phyloP scores from a whole-genome alignment of 345 rosid genomes.

The Acer negundo region DNA sequence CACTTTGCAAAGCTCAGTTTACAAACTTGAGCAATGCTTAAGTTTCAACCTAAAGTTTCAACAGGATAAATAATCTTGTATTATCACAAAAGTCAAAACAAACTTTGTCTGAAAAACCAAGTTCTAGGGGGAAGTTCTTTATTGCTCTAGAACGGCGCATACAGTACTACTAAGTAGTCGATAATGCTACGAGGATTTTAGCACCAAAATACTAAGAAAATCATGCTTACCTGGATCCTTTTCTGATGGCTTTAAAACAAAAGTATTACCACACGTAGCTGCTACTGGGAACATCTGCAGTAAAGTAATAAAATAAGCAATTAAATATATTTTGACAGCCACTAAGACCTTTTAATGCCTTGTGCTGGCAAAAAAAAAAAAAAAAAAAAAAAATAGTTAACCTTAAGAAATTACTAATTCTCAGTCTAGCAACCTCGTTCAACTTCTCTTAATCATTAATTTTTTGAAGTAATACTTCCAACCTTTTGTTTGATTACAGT shows the following conservation, averaged over 20 bases:
- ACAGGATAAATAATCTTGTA: not conserved
- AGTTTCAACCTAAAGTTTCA: not conserved
- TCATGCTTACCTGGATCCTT: slow-evolving; percentile 83
- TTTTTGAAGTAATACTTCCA: slow-evolving; percentile 4
- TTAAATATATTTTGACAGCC: not conserved
- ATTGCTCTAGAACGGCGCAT: slow-evolving; percentile 5
- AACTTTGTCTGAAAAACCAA: not conserved
- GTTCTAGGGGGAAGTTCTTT: not conserved
- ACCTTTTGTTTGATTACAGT: not conserved
- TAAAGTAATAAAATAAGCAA: slow-evolving; percentile 22
- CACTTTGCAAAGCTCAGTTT: not conserved
- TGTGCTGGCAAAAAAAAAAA: not conserved
- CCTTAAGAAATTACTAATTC: not conserved
- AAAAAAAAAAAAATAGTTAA: not conserved
- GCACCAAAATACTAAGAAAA: not conserved
- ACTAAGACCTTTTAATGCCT: not conserved
- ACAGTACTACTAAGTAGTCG: not conserved
- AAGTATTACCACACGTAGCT: slow-evolving; percentile 92
- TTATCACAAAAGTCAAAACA: not conserved
- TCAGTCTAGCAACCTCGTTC: not conserved
- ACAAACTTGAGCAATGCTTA: not conserved
- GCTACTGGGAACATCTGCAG: slow-evolving; percentile 97
- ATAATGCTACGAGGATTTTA: not conserved
- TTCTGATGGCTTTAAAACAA: slow-evolving; percentile 92
- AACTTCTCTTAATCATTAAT: not conserved